Conservation (phyloP, 2,329 filamentous ascomycete species). For the Harringtonia lauricola region DNA sequence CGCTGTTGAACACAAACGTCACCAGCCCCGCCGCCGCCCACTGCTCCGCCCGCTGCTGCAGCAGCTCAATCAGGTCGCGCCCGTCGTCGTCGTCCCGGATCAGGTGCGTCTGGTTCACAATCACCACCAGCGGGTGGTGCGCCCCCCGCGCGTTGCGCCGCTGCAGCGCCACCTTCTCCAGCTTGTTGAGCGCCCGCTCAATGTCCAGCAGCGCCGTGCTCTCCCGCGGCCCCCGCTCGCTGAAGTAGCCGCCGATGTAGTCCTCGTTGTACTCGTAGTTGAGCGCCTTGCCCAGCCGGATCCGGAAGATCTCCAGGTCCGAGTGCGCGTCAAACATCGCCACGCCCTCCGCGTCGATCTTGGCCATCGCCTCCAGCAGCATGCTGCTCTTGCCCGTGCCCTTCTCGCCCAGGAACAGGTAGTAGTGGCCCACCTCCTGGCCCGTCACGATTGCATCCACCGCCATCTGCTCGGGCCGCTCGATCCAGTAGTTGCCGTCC, state of each 20-base stretch:
- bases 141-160: slow-evolving; percentile 48
- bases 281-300: slow-evolving; percentile 82
- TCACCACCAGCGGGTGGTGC: slow-evolving; percentile 62
- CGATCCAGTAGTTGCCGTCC: not conserved
- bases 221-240: slow-evolving; percentile 83
- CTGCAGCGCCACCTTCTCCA: slow-evolving; percentile 85
- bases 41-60: slow-evolving; percentile 91
- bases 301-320: slow-evolving; percentile 88
- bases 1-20: slow-evolving; percentile 88
- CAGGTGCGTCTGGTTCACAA: slow-evolving; percentile 89
- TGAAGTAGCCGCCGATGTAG: slow-evolving; percentile 94
- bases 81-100: slow-evolving; percentile 87
- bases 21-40: slow-evolving; percentile 90
- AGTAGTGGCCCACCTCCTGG: slow-evolving; percentile 67
- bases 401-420: slow-evolving; percentile 87
- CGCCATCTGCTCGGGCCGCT: slow-evolving; percentile 65
- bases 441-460: slow-evolving; percentile 80
- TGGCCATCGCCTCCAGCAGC: slow-evolving; percentile 89
- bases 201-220: slow-evolving; percentile 90
- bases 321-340: slow-evolving; percentile 96
- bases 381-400: slow-evolving; percentile 95
- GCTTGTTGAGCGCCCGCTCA: slow-evolving; percentile 91
- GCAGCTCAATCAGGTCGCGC: slow-evolving; percentile 82
- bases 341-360: slow-evolving; percentile 77
- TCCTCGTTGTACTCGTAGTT: slow-evolving; percentile 98